A percentile compares a stretch with the other conserved stretches of the same genome.
These are phyloP conservation scores for Corynascus novoguineensis DNA, from an alignment of 495 filamentous ascomycete species.

Conservation along the genomic window DNA sequence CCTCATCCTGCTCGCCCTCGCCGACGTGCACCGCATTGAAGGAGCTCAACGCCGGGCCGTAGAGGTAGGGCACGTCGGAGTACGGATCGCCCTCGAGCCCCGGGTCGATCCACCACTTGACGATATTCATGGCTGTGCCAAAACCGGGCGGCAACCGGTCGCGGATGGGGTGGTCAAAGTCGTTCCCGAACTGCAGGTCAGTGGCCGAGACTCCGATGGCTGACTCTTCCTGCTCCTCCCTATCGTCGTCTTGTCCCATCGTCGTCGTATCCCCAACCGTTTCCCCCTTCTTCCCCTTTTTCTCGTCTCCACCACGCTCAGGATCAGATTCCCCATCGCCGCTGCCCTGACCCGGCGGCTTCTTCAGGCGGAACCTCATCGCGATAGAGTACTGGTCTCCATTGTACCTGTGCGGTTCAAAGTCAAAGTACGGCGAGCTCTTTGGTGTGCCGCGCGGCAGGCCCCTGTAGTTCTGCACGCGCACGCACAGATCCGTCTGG, in stretches of 20 bases:
- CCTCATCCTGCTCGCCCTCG: conserved; percentile 37
- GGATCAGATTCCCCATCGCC: neutral
- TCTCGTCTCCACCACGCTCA: neutral
- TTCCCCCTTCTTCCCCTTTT: neutral
- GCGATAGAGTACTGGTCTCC: conserved; percentile 77
- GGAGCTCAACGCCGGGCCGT: conserved; percentile 66
- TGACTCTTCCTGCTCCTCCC: neutral
- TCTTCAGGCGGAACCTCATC: conserved; percentile 66
- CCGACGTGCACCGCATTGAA: conserved; percentile 70
- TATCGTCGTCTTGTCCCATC: neutral
- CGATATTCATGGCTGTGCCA: conserved; percentile 68
- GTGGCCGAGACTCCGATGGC: conserved; percentile 51
- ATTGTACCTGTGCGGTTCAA: conserved; percentile 52
- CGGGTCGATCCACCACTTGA: conserved; percentile 82
- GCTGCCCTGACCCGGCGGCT: conserved; percentile 18
- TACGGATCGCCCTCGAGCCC: conserved; percentile 83
- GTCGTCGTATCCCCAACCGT: neutral
- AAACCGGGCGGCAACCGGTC: conserved; percentile 85
- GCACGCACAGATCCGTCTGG: conserved; percentile 59
- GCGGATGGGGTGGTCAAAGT: conserved; percentile 83
- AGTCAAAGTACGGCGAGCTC: conserved; percentile 68
- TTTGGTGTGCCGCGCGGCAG: conserved; percentile 53
- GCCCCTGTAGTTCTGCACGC: conserved; percentile 56
- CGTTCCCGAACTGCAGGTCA: conserved; percentile 84
- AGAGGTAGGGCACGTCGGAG: conserved; percentile 77